Evolutionary conservation across 225 moss, liverwort and hornwort species (phyloP).

Genomic region (Physcomitrium patens): DNA sequence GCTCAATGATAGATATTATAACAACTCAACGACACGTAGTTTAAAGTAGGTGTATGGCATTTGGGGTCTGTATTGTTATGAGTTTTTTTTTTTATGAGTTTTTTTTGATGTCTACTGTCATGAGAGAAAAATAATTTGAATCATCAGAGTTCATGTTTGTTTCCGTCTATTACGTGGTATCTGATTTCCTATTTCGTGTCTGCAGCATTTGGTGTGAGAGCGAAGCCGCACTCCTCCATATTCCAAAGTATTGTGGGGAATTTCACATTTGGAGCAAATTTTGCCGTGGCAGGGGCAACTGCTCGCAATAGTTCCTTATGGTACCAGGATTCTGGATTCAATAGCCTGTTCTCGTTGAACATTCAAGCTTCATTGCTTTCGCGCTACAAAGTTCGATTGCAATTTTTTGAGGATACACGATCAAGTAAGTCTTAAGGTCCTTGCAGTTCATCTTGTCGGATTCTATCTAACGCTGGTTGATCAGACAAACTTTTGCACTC

Average conservation of each 20-base stretch:
- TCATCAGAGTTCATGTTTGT: too few relatives aligned
- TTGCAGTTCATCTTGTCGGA: neutral
- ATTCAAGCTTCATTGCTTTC: constrained; percentile 47
- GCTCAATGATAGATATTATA: neutral
- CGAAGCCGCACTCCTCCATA: constrained; percentile 40
- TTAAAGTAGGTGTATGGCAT: neutral
- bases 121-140: neutral
- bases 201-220: constrained; percentile 41
- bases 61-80: neutral
- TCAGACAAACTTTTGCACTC: neutral
- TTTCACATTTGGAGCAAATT: constrained; percentile 42
- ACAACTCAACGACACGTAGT: neutral
- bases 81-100: neutral
- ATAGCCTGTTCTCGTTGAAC: constrained; percentile 47
- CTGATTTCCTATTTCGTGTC: neutral
- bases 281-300: constrained; percentile 47
- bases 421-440: neutral
- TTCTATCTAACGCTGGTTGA: neutral
- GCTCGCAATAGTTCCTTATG: constrained; percentile 31
- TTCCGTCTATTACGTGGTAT: too few relatives aligned
- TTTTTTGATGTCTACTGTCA: neutral
- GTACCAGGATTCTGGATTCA: constrained; percentile 30
- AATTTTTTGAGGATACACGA: constrained; percentile 27
- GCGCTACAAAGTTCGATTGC: constrained; percentile 39
- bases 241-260: constrained; percentile 30